Evolutionary conservation across 139 green algal genomes (phyloP).

Genomic region (Zygnema cylindricum): DNA sequence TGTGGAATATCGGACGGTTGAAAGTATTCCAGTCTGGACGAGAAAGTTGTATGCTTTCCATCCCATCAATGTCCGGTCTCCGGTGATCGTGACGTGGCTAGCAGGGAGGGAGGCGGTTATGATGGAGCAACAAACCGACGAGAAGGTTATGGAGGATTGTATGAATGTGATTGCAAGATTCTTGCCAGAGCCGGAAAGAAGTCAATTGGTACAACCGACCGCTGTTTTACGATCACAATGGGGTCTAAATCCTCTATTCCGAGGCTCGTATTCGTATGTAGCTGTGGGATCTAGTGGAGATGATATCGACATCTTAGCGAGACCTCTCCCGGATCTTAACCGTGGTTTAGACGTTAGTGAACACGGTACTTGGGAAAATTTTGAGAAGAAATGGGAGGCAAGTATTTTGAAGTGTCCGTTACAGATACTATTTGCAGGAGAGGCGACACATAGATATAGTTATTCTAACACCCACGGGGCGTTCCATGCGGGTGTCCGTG

Average conservation of each 20-base stretch:
- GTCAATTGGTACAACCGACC: neutral
- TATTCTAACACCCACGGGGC: slow-evolving; percentile 97
- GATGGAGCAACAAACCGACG: slow-evolving; percentile 25
- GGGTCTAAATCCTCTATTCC: slow-evolving; percentile 78
- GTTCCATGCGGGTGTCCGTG: slow-evolving; percentile 77
- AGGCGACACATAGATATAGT: slow-evolving; percentile 83
- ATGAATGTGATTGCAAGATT: slow-evolving; percentile 8
- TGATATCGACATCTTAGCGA: slow-evolving; percentile 78
- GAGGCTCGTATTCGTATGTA: slow-evolving; percentile 88
- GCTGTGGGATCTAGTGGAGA: slow-evolving; percentile 75
- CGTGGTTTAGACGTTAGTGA: no score
- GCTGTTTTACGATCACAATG: slow-evolving; percentile 78
- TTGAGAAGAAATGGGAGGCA: neutral
- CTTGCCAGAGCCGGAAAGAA: neutral
- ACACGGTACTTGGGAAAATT: neutral
- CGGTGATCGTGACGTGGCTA: slow-evolving; percentile 44
- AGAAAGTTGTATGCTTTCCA: slow-evolving; percentile 26
- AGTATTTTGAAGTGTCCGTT: no score
- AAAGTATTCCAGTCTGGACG: slow-evolving; percentile 28
- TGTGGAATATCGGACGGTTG: slow-evolving; percentile 12
- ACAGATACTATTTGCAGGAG: slow-evolving; percentile 62
- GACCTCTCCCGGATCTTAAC: slow-evolving; percentile 2
- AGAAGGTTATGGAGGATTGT: neutral
- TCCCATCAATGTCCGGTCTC: slow-evolving; percentile 38
- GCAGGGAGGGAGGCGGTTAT: slow-evolving; percentile 33